Evolutionary conservation across 441 rosid species (phyloP).

Genomic region (Raphanus hybrid): DNA sequence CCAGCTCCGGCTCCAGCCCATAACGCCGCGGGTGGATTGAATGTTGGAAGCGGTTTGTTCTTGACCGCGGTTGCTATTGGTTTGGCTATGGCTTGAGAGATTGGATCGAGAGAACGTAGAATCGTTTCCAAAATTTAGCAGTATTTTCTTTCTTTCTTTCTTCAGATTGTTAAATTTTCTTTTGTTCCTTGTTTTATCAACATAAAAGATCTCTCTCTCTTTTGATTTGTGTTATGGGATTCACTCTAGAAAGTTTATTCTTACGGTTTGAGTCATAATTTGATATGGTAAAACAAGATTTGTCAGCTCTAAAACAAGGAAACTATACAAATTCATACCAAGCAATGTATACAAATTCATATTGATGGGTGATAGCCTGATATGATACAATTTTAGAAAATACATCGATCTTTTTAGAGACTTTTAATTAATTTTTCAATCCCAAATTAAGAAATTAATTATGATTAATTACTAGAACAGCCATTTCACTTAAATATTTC

Average conservation of each 20-base stretch:
- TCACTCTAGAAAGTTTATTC: background rate
- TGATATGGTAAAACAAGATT: background rate
- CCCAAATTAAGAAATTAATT: constrained; percentile 12
- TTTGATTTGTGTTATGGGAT: constrained; percentile 21
- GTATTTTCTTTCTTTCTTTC: constrained; percentile 13
- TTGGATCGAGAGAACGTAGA: constrained; percentile 14
- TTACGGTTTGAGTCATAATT: background rate
- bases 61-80: constrained; percentile 19
- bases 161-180: constrained; percentile 12
- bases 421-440: background rate
- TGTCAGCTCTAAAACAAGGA: background rate
- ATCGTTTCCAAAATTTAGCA: constrained; percentile 11
- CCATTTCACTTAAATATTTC: background rate
- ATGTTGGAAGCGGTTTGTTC: constrained; percentile 14
- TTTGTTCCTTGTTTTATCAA: constrained; percentile 12
- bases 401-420: background rate
- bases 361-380: background rate
- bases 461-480: background rate
- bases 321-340: background rate
- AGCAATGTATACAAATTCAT: background rate
- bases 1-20: constrained; percentile 11
- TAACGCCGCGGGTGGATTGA: constrained; percentile 16
- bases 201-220: constrained; percentile 9
- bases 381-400: background rate
- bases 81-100: constrained; percentile 33